phyloP scores from a whole-genome alignment of 306 rosid genomes.

The Sechiopsis laciniata region DNA sequence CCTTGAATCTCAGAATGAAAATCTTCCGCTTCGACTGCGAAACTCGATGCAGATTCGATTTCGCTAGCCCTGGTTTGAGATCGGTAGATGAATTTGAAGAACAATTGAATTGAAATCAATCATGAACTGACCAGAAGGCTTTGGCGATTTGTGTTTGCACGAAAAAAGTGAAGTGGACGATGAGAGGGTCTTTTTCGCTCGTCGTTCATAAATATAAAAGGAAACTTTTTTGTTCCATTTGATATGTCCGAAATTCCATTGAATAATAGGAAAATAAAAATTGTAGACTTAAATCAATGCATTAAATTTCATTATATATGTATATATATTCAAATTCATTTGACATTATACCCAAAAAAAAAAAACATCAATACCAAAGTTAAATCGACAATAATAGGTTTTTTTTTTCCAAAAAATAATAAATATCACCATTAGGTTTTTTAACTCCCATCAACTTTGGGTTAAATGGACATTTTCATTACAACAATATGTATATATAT shows the following conservation, averaged over 20 bases:
- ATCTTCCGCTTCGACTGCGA: background rate
- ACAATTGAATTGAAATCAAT: background rate
- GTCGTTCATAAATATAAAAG: background rate
- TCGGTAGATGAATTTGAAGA: background rate
- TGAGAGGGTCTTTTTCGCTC: background rate
- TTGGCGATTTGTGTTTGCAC: background rate
- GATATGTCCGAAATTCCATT: background rate
- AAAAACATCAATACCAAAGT: no score
- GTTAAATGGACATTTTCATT: no score
- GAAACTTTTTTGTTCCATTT: background rate
- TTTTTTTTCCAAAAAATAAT: no score
- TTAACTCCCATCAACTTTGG: no score
- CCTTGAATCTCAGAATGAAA: slow-evolving; percentile 5
- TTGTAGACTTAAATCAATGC: no score
- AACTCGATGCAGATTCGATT: background rate
- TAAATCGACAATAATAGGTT: no score
- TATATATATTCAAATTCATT: no score
- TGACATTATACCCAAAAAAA: no score
- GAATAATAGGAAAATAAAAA: background rate
- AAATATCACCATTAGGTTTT: no score
- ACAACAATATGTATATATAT: no score
- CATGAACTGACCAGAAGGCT: background rate
- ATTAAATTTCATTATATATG: no score
- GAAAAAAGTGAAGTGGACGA: background rate
- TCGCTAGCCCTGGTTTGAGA: background rate